Base-by-base conservation (phyloP, 2,329 filamentous ascomycete genomes). In the Fusarium sp. region DNA sequence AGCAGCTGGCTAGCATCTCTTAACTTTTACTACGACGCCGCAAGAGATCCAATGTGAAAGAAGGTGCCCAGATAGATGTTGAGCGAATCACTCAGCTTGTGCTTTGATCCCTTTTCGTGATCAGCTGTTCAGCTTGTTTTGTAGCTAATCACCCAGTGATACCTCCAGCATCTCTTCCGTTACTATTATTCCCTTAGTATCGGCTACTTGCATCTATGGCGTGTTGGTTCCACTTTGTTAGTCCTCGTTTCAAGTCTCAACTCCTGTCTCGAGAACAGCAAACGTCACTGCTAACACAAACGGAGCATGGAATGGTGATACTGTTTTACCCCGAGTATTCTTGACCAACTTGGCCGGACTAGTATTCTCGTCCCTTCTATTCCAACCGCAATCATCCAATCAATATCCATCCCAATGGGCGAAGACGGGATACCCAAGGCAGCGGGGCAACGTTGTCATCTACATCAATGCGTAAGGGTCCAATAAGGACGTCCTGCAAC, bases 401-500 rank as follows among this genome's bases (percentile, higher is more conserved):
- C 48, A 53, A 42, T 21, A 39, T 40, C 18, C n/a, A 21, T 36
- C 25, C 13, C n/a, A 52, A 36, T 29, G 18, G 47, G 25, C 23
- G 25, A 46, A 58, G 57, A 65, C 53, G 45, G 53, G 53, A 64
- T 70, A 72, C 53, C 56, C 58, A 73, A 58, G 60, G 52, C 51
- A 62, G 53, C 58, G 54, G 42, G 37, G 43, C 43, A 45, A 40
- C 54, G 57, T 59, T 58, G 43, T 47, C 60, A 55, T 47, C 53
- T 39, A 48, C 42, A 31, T 55, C 37, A 59, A 58, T 63, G 45
- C 39, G 33, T 54, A 43, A 53, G n/a, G 37, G 39, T 49, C 59
- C 51, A 69, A 72, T 59, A 43, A 36, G 39, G 55, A 51, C 39
- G 39, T 25, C 47, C 50, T 60, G 37, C 21, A 60, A 17, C 11